phyloP scores from a whole-genome alignment of 2,329 filamentous ascomycete genomes.

The Graphiopsis chlorocephala region DNA sequence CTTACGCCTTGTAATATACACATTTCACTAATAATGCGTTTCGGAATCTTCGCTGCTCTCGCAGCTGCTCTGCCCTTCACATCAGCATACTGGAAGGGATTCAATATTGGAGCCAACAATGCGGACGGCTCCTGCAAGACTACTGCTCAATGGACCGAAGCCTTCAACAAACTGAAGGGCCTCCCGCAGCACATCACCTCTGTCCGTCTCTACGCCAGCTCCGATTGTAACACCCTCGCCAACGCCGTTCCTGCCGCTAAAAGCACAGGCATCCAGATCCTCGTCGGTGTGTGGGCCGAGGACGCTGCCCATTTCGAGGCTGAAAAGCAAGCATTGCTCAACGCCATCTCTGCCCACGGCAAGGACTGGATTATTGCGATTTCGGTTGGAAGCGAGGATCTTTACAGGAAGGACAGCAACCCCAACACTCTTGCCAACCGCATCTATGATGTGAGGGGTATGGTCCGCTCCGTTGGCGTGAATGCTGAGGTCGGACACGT shows the following conservation, averaged over 20 bases:
- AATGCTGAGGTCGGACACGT: constrained; percentile 61
- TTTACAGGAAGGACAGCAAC: constrained; percentile 56
- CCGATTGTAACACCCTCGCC: constrained; percentile 51
- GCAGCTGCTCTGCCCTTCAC: constrained; percentile 34
- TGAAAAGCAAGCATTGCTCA: constrained; percentile 60
- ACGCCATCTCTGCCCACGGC: constrained; percentile 56
- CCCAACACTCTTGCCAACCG: constrained; percentile 43
- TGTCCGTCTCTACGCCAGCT: constrained; percentile 64
- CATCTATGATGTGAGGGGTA: constrained; percentile 53
- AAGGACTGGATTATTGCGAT: constrained; percentile 61
- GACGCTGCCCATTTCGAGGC: constrained; percentile 52
- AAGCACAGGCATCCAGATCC: constrained; percentile 57
- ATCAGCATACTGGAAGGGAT: constrained; percentile 42
- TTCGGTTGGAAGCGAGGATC: constrained; percentile 65
- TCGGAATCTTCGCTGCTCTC: constrained; percentile 30
- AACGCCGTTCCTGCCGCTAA: constrained; percentile 58
- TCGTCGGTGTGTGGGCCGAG: constrained; percentile 62
- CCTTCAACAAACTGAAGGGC: constrained; percentile 38
- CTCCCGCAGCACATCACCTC: constrained; percentile 56
- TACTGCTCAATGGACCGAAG: constrained; percentile 35
- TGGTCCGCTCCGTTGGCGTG: constrained; percentile 47
- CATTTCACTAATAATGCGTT: constrained; percentile 24
- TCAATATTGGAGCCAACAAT: constrained; percentile 43
- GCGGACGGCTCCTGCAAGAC: constrained; percentile 41
- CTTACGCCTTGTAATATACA: neutral